These are phyloP conservation scores for Reticulomyxa filosa DNA, from an alignment of 78 protist genomes.

Conservation along the genomic window DNA sequence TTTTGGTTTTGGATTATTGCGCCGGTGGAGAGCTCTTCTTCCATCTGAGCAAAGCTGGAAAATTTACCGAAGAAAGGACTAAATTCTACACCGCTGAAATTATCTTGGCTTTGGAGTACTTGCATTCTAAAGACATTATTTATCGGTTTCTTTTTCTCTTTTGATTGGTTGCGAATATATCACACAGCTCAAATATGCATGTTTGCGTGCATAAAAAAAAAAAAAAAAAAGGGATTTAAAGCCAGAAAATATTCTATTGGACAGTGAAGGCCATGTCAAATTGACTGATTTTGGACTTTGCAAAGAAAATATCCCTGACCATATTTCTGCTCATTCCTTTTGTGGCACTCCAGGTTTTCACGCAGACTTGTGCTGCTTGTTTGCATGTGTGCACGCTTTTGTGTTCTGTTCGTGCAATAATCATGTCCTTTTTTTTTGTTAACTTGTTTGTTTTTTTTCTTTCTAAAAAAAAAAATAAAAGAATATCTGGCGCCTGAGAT, in stretches of 20 bases:
- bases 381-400: too few relatives aligned
- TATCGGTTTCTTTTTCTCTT: too few relatives aligned
- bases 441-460: too few relatives aligned
- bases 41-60: conserved; percentile 40
- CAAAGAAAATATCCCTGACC: neutral
- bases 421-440: too few relatives aligned
- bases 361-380: too few relatives aligned
- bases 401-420: too few relatives aligned
- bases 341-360: too few relatives aligned
- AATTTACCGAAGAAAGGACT: conserved; percentile 29
- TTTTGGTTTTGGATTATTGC: neutral
- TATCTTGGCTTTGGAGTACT: conserved; percentile 46
- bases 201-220: too few relatives aligned
- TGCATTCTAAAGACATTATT: too few relatives aligned
- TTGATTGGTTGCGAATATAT: too few relatives aligned
- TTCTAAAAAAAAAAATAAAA: too few relatives aligned
- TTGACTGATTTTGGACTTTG: conserved; percentile 26
- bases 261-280: conserved; percentile 1
- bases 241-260: conserved; percentile 26
- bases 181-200: too few relatives aligned
- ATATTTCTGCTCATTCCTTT: neutral
- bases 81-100: conserved; percentile 66
- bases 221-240: conserved; percentile 34
- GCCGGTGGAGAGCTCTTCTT: conserved; percentile 36
- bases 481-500: conserved; percentile 2